These are phyloP conservation scores for Jaltomata sinuosa DNA, from an alignment of 257 asterid species.

Conservation along the genomic window DNA sequence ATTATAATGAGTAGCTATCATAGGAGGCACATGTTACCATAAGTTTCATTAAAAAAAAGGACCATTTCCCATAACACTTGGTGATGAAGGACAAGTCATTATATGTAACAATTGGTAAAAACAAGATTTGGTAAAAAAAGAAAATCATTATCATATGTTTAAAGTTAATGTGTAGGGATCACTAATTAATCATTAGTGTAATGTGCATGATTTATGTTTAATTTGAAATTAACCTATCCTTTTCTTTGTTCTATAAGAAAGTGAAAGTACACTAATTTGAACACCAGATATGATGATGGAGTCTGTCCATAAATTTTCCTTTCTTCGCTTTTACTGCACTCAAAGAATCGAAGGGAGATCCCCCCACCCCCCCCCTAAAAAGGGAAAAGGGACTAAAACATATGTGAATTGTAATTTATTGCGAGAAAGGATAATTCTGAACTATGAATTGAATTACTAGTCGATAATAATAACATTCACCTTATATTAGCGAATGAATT, in stretches of 20 bases:
- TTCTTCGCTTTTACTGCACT: too few species aligned
- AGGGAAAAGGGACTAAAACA: too few species aligned
- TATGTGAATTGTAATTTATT: too few species aligned
- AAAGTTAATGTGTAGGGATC: not conserved
- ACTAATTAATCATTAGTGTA: not conserved
- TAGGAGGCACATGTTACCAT: constrained; percentile 5
- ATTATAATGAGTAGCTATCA: not conserved
- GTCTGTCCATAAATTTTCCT: too few species aligned
- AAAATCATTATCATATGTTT: not conserved
- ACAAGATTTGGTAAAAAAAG: not conserved
- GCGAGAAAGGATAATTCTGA: too few species aligned
- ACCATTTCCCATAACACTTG: not conserved
- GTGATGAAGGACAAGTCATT: not conserved
- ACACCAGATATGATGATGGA: too few species aligned
- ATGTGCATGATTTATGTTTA: not conserved
- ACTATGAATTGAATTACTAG: not conserved
- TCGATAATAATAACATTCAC: too few species aligned
- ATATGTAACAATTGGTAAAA: not conserved
- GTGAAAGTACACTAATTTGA: too few species aligned
- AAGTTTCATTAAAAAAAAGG: not conserved
- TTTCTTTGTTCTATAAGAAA: too few species aligned
- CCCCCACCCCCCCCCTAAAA: too few species aligned
- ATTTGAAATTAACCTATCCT: not conserved
- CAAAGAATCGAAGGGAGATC: too few species aligned
- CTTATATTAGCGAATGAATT: too few species aligned